Conservation (phyloP, 1,139 yeast genomes). For the Geotrichum aggregatum region DNA sequence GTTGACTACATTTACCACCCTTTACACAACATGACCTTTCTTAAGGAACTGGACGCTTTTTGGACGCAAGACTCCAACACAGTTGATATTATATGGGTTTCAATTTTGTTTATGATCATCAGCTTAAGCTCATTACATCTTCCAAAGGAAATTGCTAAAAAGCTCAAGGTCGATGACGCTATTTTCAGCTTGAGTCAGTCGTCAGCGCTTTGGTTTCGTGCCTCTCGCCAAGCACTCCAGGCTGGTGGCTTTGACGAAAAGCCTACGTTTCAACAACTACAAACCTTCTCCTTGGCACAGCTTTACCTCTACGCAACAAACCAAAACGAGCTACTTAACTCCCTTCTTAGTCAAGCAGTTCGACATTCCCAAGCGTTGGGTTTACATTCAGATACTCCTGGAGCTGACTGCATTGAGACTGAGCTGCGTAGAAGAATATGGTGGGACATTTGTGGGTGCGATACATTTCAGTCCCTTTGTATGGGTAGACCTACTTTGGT, state of each 20-base stretch:
- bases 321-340: constrained; percentile 33
- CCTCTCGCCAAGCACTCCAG: constrained; percentile 31
- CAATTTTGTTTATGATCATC: constrained; percentile 33
- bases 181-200: constrained; percentile 28
- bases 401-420: constrained; percentile 31
- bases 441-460: constrained; percentile 40
- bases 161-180: constrained; percentile 7
- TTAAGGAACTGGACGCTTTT: constrained; percentile 26
- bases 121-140: constrained; percentile 33
- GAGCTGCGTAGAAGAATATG: constrained; percentile 37
- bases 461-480: constrained; percentile 34
- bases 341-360: constrained; percentile 30
- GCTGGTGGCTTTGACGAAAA: constrained; percentile 25
- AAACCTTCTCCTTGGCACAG: constrained; percentile 35
- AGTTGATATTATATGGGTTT: constrained; percentile 32
- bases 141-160: constrained; percentile 32
- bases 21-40: constrained; percentile 33
- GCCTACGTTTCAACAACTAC: constrained; percentile 29
- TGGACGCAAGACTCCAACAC: constrained; percentile 22
- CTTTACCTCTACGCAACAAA: constrained; percentile 36
- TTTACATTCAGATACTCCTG: constrained; percentile 29
- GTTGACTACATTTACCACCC: constrained; percentile 36
- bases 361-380: constrained; percentile 33
- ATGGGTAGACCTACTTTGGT: constrained; percentile 33
- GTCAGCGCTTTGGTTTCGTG: constrained; percentile 32